These are phyloP conservation scores for Rhodosporidiobolus odoratus DNA, from an alignment of 768 basidiomycete genomes.

Conservation along the genomic window DNA sequence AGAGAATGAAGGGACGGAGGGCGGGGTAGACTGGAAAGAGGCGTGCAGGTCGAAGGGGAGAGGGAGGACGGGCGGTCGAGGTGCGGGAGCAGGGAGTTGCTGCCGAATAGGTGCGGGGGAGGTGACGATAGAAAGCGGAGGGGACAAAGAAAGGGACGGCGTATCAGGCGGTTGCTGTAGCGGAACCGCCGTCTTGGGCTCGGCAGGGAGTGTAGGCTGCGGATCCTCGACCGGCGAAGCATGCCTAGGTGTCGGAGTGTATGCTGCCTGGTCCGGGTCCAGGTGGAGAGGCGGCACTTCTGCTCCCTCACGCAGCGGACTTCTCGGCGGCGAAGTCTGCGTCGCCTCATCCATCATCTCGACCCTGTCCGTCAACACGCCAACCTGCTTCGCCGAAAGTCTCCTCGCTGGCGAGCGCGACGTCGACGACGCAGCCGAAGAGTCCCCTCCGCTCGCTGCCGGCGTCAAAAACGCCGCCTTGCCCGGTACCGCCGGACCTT, in stretches of 20 bases:
- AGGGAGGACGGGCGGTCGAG: background rate
- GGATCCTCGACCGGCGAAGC: background rate
- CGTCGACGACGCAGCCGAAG: background rate
- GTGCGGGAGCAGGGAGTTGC: background rate
- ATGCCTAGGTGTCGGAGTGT: background rate
- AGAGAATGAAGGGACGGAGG: background rate
- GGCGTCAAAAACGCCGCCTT: background rate
- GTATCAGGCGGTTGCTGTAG: too few species aligned
- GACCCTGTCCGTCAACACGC: background rate
- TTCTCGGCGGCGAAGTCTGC: background rate
- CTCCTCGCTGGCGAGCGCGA: background rate
- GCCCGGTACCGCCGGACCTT: background rate
- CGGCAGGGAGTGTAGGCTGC: background rate
- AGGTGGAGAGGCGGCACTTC: background rate
- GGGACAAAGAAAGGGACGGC: background rate
- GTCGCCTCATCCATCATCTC: background rate
- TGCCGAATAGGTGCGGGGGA: too few species aligned
- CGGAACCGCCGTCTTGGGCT: background rate
- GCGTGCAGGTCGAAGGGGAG: slow-evolving; percentile 34
- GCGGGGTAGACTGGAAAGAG: slow-evolving; percentile 28
- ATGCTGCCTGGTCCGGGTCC: background rate
- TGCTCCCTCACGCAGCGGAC: background rate
- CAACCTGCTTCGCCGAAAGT: background rate
- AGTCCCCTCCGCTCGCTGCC: background rate
- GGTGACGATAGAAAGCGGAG: background rate